Conservation (phyloP, 768 basidiomycete species). For the Crassisporium funariophilum region DNA sequence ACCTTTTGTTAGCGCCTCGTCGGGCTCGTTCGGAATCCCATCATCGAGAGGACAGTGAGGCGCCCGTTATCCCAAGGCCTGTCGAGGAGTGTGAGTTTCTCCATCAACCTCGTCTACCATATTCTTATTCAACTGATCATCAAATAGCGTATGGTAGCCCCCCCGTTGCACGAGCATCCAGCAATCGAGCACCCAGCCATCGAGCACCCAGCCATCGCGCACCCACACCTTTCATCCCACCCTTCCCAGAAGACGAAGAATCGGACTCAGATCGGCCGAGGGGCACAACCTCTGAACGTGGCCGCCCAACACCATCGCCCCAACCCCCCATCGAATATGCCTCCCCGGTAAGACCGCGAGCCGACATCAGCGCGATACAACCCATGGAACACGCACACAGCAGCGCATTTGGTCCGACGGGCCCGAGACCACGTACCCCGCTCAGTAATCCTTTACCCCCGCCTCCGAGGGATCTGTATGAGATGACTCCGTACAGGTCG, state of each 20-base stretch:
- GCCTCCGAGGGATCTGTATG: constrained; percentile 64
- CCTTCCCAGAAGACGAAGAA: constrained; percentile 20
- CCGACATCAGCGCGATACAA: constrained; percentile 28
- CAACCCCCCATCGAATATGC: constrained; percentile 16
- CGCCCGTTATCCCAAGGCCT: constrained; percentile 11
- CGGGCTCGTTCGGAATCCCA: constrained; percentile 17
- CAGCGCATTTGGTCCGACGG: constrained; percentile 32
- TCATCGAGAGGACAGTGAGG: neutral
- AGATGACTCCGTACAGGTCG: constrained; percentile 55
- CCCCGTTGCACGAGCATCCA: neutral
- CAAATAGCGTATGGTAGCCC: neutral
- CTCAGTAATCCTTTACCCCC: constrained; percentile 61
- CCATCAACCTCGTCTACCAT: too few species aligned
- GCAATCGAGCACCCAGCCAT: neutral
- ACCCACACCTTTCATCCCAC: constrained; percentile 31
- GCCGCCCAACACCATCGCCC: constrained; percentile 12
- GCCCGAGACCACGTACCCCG: constrained; percentile 19
- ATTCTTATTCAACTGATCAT: constrained; percentile 5
- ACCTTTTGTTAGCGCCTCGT: constrained; percentile 6
- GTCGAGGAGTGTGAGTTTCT: too few species aligned
- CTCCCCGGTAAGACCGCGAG: constrained; percentile 21
- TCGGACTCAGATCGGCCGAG: constrained; percentile 19
- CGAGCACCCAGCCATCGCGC: constrained; percentile 18
- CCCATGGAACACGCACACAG: constrained; percentile 32
- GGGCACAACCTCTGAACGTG: constrained; percentile 9